Evolutionary conservation across 2,329 filamentous ascomycete genomes (phyloP).

Genomic region (Intubia oerlemansii): DNA sequence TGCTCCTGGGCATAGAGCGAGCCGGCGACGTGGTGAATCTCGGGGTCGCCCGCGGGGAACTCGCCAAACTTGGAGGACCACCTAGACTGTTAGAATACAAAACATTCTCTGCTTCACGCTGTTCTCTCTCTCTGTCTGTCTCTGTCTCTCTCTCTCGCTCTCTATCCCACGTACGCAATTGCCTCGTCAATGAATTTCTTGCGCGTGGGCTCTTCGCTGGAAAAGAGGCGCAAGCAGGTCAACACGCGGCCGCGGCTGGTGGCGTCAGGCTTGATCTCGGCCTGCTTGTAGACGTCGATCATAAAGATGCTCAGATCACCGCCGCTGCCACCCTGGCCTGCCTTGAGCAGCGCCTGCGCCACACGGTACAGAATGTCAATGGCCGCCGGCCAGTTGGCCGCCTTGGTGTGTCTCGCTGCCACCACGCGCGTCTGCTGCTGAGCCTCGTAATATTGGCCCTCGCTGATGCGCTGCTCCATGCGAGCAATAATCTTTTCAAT

Average conservation of each 20-base stretch:
- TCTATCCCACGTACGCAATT: constrained; percentile 49
- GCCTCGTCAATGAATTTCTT: constrained; percentile 85
- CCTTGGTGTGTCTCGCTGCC: constrained; percentile 81
- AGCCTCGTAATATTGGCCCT: constrained; percentile 92
- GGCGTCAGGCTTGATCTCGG: constrained; percentile 57
- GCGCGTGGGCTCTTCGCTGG: constrained; percentile 64
- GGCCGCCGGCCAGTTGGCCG: constrained; percentile 63
- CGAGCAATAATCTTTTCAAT: constrained; percentile 36
- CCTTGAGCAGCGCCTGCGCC: constrained; percentile 66
- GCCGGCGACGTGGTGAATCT: constrained; percentile 82
- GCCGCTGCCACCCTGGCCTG: constrained; percentile 82
- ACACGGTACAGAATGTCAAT: constrained; percentile 74
- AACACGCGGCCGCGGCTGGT: constrained; percentile 54
- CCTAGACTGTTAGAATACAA: constrained; percentile 13
- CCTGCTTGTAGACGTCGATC: constrained; percentile 79
- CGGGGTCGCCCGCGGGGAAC: constrained; percentile 77
- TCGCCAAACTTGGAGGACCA: constrained; percentile 80
- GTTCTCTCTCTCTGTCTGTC: no score
- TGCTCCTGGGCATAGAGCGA: constrained; percentile 81
- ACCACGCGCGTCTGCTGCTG: constrained; percentile 96
- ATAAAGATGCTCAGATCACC: constrained; percentile 77
- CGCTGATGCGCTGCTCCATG: constrained; percentile 33
- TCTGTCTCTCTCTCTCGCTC: no score
- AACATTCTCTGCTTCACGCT: neutral
- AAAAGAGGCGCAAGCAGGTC: constrained; percentile 61